Evolutionary conservation across 2,329 filamentous ascomycete genomes (phyloP).

Genomic region (Aureobasidium leucospermi): DNA sequence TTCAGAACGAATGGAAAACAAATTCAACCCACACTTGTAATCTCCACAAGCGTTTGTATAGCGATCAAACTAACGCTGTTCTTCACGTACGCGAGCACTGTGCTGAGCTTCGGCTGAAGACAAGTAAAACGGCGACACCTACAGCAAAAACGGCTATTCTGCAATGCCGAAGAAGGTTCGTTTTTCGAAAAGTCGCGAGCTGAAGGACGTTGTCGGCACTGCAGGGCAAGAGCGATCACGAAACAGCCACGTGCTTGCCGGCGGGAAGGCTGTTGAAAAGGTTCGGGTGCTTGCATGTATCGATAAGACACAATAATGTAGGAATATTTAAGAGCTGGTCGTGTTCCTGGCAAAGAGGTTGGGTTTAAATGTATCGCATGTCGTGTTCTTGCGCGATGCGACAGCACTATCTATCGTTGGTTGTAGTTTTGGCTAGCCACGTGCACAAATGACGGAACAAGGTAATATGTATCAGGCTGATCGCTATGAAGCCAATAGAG

Average conservation of each 20-base stretch:
- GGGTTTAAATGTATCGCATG: not conserved
- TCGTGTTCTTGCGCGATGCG: not conserved
- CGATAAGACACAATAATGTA: no score
- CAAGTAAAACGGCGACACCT: no score
- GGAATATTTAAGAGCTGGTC: no score
- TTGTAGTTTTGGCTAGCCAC: not conserved
- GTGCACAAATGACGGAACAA: not conserved
- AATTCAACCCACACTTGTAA: no score
- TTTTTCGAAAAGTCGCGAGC: not conserved
- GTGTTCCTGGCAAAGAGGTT: not conserved
- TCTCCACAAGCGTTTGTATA: no score
- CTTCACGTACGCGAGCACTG: no score
- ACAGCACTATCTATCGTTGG: not conserved
- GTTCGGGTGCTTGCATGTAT: no score
- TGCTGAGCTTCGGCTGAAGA: no score
- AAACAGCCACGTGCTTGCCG: not conserved
- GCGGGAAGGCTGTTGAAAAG: no score
- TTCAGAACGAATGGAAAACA: no score
- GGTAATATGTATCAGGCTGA: not conserved
- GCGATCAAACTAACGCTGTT: no score
- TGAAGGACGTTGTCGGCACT: slow-evolving; percentile 1
- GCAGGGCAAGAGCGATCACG: not conserved
- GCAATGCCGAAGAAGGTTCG: not conserved
- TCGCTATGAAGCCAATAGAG: not conserved
- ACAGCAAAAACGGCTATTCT: no score